Percentiles rank a stretch among this genome's conserved stretches.
Evolutionary conservation across 805 yeast genomes (phyloP).

Genomic region (Pichia membranifaciens): DNA sequence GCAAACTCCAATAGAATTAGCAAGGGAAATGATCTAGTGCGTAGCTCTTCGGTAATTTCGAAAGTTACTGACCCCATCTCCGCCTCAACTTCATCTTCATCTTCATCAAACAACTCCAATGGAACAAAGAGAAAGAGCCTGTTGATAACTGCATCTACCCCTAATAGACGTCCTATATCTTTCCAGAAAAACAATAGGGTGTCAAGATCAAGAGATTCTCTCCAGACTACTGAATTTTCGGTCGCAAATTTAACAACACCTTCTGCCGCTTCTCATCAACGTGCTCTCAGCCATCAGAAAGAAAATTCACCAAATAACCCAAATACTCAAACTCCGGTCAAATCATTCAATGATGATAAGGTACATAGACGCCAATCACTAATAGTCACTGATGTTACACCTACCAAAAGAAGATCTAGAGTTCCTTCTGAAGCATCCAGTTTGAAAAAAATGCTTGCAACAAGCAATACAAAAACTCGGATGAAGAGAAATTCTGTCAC

Average conservation of each 20-base stretch:
- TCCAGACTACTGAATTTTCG: constrained; percentile 6
- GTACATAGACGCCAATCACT: constrained; percentile 11
- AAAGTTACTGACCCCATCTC: constrained; percentile 20
- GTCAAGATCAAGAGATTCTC: constrained; percentile 18
- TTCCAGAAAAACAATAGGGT: constrained; percentile 32
- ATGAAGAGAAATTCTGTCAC: constrained; percentile 67
- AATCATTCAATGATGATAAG: not conserved
- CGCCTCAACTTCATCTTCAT: constrained; percentile 7
- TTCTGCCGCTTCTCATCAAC: not conserved
- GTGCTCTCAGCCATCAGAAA: not conserved
- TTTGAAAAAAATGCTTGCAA: constrained; percentile 13
- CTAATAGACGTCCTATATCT: constrained; percentile 43
- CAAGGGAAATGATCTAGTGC: constrained; percentile 20
- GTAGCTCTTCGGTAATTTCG: constrained; percentile 29
- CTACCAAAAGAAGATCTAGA: constrained; percentile 16
- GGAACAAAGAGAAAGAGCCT: constrained; percentile 33
- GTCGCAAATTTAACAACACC: constrained; percentile 5
- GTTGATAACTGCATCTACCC: constrained; percentile 40
- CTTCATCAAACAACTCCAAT: not conserved
- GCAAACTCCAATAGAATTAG: constrained; percentile 13
- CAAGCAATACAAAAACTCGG: constrained; percentile 15
- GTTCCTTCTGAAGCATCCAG: constrained; percentile 22
- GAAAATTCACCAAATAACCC: not conserved
- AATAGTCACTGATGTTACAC: constrained; percentile 15
- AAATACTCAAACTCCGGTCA: not conserved